Conservation (phyloP, 2,329 filamentous ascomycete genomes). For the Fusarium sp. region DNA sequence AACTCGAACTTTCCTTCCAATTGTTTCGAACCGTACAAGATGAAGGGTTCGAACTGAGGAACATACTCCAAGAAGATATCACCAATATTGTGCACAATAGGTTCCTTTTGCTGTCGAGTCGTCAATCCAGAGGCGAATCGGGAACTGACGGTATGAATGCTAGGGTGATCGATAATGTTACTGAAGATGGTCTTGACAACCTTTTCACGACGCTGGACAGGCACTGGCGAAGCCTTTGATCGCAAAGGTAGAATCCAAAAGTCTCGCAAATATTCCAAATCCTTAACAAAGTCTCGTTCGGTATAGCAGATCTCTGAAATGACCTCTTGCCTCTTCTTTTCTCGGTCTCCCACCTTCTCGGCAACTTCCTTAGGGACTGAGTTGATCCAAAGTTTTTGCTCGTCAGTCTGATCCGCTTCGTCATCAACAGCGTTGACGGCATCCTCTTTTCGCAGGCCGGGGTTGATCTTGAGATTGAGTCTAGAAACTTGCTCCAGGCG, state of each 20-base stretch:
- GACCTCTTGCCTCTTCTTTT: slow-evolving; percentile 98
- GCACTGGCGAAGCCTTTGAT: slow-evolving; percentile 85
- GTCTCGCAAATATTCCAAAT: slow-evolving; percentile 95
- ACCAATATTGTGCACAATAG: slow-evolving; percentile 88
- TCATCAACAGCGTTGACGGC: slow-evolving; percentile 75
- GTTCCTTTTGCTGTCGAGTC: slow-evolving; percentile 87
- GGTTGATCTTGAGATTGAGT: slow-evolving; percentile 91
- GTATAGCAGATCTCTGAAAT: slow-evolving; percentile 99
- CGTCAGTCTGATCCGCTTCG: slow-evolving; percentile 84
- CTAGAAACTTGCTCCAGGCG: slow-evolving; percentile 94
- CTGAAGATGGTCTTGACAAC: slow-evolving; percentile 96
- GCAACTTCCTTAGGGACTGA: slow-evolving; percentile 95
- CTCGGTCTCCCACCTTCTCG: slow-evolving; percentile 86
- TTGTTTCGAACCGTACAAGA: slow-evolving; percentile 94
- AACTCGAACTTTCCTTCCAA: slow-evolving; percentile 98
- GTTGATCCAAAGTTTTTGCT: slow-evolving; percentile 99
- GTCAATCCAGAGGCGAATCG: slow-evolving; percentile 89
- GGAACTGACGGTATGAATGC: slow-evolving; percentile 90
- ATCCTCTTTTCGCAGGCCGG: slow-evolving; percentile 78
- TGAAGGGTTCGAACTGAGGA: slow-evolving; percentile 94
- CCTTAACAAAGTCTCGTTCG: slow-evolving; percentile 98
- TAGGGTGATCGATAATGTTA: slow-evolving; percentile 86
- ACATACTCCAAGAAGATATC: slow-evolving; percentile 95
- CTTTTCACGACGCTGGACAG: slow-evolving; percentile 85
- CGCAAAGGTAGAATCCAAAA: slow-evolving; percentile 97